These are phyloP conservation scores for Gliomastix tumulicola DNA, from an alignment of 2,329 filamentous ascomycete genomes.

Conservation along the genomic window DNA sequence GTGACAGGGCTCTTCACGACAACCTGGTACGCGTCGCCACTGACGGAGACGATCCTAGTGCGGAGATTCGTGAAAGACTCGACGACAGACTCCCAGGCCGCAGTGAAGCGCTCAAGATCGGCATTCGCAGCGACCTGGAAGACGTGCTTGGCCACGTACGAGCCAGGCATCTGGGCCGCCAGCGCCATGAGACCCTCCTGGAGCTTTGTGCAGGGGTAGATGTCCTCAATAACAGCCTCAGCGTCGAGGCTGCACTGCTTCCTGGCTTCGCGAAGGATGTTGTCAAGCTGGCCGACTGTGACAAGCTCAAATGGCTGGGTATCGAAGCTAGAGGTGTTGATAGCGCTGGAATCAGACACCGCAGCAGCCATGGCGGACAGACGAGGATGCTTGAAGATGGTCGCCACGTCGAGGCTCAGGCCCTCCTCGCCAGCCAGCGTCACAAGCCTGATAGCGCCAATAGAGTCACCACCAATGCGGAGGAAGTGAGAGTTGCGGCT, in stretches of 20 bases:
- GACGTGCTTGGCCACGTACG: slow-evolving; percentile 24
- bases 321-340: background rate
- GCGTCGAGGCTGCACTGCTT: background rate
- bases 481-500: slow-evolving; percentile 31
- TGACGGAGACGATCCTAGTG: slow-evolving; percentile 2
- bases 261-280: background rate
- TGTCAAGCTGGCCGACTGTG: background rate
- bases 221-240: slow-evolving; percentile 14
- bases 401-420: slow-evolving; percentile 34
- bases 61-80: slow-evolving; percentile 4
- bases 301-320: background rate
- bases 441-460: slow-evolving; percentile 42
- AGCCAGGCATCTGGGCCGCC: slow-evolving; percentile 19
- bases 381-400: slow-evolving; percentile 34
- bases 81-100: slow-evolving; percentile 15
- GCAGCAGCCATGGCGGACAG: slow-evolving; percentile 33
- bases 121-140: slow-evolving; percentile 11
- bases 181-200: slow-evolving; percentile 32
- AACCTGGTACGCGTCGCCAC: background rate
- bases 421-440: slow-evolving; percentile 28
- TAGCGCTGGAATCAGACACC: background rate
- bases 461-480: slow-evolving; percentile 39
- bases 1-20: background rate
- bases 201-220: slow-evolving; percentile 30
- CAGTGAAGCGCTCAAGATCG: slow-evolving; percentile 14